Conservation (phyloP, 108 stramenopile species). For the Skeletonema tropicum region DNA sequence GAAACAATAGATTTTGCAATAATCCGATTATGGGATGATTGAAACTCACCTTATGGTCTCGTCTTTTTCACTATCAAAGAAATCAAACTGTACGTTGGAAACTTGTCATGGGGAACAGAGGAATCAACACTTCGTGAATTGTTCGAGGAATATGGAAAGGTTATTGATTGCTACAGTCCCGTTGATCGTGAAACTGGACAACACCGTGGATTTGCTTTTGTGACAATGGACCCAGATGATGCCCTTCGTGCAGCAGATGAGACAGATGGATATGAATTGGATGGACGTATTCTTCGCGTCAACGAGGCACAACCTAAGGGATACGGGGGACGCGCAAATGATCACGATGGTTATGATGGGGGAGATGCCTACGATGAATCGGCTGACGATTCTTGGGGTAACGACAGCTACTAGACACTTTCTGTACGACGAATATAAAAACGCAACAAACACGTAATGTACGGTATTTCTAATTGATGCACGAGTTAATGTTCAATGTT, state of each 20-base stretch:
- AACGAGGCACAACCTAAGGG: conserved; percentile 90
- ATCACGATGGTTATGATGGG: conserved; percentile 39
- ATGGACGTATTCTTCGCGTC: conserved; percentile 86
- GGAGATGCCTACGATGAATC: conserved; percentile 33
- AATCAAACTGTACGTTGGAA: conserved; percentile 93
- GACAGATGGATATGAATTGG: conserved; percentile 82
- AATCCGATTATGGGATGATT: conserved; percentile 38
- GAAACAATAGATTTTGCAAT: background rate
- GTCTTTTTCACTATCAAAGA: conserved; percentile 34
- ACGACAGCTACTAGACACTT: conserved; percentile 36
- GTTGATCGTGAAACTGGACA: conserved; percentile 82
- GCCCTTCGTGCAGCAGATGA: conserved; percentile 79
- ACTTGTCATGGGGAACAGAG: conserved; percentile 87
- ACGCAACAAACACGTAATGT: conserved; percentile 4
- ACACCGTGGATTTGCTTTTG: conserved; percentile 90
- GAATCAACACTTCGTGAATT: conserved; percentile 75
- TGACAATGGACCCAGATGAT: conserved; percentile 86
- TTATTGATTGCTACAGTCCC: conserved; percentile 86
- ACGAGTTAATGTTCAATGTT: conserved; percentile 6
- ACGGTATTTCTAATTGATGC: background rate
- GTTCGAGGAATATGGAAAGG: conserved; percentile 87
- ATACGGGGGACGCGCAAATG: conserved; percentile 24
- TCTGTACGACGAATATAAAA: background rate
- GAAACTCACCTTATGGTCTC: conserved; percentile 59
- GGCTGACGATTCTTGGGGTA: conserved; percentile 41